Evolutionary conservation across 2,329 filamentous ascomycete species (phyloP), one percentile per base, ranked within the genome.

Genomic region (Cyphellophora attinorum): DNA sequence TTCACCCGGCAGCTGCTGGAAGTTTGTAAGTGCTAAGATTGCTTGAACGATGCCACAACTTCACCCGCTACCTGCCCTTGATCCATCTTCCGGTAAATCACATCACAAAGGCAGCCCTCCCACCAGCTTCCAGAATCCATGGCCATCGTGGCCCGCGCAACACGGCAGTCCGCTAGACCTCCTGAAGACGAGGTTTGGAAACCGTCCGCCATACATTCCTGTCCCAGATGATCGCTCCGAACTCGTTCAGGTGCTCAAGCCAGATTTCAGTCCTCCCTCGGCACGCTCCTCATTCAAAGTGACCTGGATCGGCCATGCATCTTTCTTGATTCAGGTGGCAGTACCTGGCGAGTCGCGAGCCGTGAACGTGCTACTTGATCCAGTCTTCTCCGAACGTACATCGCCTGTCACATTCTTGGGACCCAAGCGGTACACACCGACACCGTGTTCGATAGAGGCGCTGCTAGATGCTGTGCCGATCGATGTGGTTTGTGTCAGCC

Each of bases 291-390:
- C 27, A n/a, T 42, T 63, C 14, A 64, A 64, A 42, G 64, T 63
- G 4, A 70, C 66, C 10, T 71, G 67, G 67, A 58, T 70, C 19
- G 67, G 67, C 1, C 67, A 71, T 50, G 66, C 67, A 2, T 62
- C 59, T 21, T 69, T 68, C 41, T 44, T 70, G 10, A 44, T 70
- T 12, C 65, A 70, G 41, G 62, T 60, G 5, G 35, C 27, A 14
- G 17, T 19, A n/a, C 33, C 37, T n/a, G 23, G 12, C 14, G 37
- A 39, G 3, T 34, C 43, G 4, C 51, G 67, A 39, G 62, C 61
- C 4, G 46, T 67, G 15, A 56, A 65, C 3, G 54, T 72, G 12
- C 50, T 74, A 2, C 61, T 71, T 23, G 70, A 74, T 44, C 68
- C 70, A 2, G 67, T 74, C 4, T 74, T 71, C 51, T 64, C 58